These are phyloP conservation scores for Abrus pulchellus DNA, from an alignment of 306 rosid species.

Conservation along the genomic window DNA sequence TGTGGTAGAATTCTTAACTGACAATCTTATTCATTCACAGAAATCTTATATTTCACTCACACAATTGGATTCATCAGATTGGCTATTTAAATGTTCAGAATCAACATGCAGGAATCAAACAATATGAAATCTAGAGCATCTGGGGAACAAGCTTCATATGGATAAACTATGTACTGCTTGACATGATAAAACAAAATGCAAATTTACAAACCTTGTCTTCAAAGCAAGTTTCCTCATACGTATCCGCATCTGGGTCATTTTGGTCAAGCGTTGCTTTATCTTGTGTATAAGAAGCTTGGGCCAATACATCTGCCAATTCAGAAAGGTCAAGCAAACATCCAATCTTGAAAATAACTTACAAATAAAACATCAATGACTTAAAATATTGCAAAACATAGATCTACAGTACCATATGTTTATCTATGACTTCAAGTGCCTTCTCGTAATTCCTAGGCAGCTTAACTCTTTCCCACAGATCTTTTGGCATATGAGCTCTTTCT, in stretches of 20 bases:
- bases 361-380: constrained; percentile 12
- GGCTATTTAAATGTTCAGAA: constrained; percentile 27
- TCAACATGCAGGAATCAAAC: constrained; percentile 19
- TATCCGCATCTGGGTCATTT: constrained; percentile 96
- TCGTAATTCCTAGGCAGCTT: constrained; percentile 92
- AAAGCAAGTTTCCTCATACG: constrained; percentile 93
- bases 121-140: constrained; percentile 23
- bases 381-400: neutral
- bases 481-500: constrained; percentile 96
- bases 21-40: neutral
- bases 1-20: neutral
- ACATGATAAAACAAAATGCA: constrained; percentile 22
- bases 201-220: constrained; percentile 74
- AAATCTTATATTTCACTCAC: neutral
- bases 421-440: constrained; percentile 84
- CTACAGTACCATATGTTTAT: constrained; percentile 80
- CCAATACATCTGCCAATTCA: constrained; percentile 83
- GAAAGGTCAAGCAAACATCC: constrained; percentile 34
- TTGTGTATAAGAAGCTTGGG: constrained; percentile 93
- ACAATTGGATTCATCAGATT: neutral
- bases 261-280: constrained; percentile 87
- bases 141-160: neutral
- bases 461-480: constrained; percentile 91
- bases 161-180: constrained; percentile 19
- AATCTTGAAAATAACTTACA: constrained; percentile 30